A percentile compares a stretch with the other conserved stretches of the same genome.
These are phyloP conservation scores for Fusarium ambrosium DNA, from an alignment of 2,329 filamentous ascomycete species.

Conservation along the genomic window DNA sequence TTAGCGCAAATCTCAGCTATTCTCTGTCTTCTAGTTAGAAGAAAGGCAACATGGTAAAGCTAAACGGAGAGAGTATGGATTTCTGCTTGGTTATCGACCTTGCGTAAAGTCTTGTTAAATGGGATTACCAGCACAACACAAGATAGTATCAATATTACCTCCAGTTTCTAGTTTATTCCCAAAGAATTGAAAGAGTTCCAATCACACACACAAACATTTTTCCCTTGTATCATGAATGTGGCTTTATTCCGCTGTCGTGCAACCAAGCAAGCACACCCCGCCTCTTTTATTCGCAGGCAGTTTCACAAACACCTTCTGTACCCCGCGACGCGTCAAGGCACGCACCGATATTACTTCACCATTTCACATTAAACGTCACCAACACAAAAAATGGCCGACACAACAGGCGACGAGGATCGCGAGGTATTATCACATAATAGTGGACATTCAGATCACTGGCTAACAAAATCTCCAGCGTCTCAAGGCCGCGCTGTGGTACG, in stretches of 20 bases:
- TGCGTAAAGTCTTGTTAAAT: neutral
- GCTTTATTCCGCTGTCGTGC: neutral
- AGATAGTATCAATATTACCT: neutral
- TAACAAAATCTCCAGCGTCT: constrained; percentile 69
- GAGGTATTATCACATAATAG: constrained; percentile 48
- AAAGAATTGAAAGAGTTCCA: neutral
- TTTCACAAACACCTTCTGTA: constrained; percentile 2
- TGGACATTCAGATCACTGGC: neutral
- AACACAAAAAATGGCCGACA: constrained; percentile 50
- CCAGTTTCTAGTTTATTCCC: neutral
- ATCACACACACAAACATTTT: neutral
- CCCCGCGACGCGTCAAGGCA: constrained; percentile 40
- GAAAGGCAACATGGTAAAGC: neutral
- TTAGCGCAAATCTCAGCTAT: neutral
- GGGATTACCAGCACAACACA: neutral
- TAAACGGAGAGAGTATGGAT: neutral
- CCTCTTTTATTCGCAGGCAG: constrained; percentile 3
- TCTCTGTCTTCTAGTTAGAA: neutral
- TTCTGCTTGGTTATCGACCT: neutral
- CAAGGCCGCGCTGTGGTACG: constrained; percentile 88
- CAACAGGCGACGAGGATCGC: constrained; percentile 51
- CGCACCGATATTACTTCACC: constrained; percentile 10
- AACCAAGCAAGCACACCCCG: constrained; percentile 13
- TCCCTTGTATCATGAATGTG: neutral
- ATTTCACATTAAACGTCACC: constrained; percentile 2